Base-by-base conservation (phyloP, 495 filamentous ascomycete species). In the Penicillium maclennaniae region DNA sequence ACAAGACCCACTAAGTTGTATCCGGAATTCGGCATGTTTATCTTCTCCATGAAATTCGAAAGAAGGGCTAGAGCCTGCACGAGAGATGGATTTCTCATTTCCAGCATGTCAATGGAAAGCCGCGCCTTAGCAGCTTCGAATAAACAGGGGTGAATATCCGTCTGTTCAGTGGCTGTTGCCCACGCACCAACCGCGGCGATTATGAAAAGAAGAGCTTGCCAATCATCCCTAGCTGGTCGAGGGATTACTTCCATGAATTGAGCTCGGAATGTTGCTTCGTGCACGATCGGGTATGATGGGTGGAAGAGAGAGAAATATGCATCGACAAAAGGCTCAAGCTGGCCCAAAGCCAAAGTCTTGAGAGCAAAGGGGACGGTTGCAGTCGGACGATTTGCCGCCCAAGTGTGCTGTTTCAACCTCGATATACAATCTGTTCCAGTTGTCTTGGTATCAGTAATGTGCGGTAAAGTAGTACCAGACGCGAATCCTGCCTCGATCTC, bases 1-100 rank as follows among this genome's bases (percentile, higher is more conserved):
- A 57, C 61, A 8, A 64, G 43, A 4, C 61, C 61, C 28, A 51
- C 53, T 15, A 58, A 64, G 37, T 60, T 60, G 14, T 64, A 64
- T 0, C 61, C 51, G 1, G 61, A 60, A 23, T 64, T 64, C 3
- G 57, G 61, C 26, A 57, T 60, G 25, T 64, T 54, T 43, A 57
- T 45, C 23, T 64, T 64, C 41, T 60, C 57, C 23, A 60, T 46
- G 26, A 55, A 60, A 28, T 60, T 64, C 14, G 60, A 59, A 7
- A 53, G 51, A 1, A 62, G 36, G 7, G 45, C 54, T 21, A 62
- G 28, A 9, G 56, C 50, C 37, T 62, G 60, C 0, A 62, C 60
- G 9, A 62, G 60, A 5, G 44, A 20, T 14, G 54, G 19, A 19
- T 59, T 62, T 10, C 60, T 56, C 6, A 49, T 55, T 19, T 62